phyloP scores from a whole-genome alignment of 345 rosid species.

The Fremontodendron californicum region DNA sequence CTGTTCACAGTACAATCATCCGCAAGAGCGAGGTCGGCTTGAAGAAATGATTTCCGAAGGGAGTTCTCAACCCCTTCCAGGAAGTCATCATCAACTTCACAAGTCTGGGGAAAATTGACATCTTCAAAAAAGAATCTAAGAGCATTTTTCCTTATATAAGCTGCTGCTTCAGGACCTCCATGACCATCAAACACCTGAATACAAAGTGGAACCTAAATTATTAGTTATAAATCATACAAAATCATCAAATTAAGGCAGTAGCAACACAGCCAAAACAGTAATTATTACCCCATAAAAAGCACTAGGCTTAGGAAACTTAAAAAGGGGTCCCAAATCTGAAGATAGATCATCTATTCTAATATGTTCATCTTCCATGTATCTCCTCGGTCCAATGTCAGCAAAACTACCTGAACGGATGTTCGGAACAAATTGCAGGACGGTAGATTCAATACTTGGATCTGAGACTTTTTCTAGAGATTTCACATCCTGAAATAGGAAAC shows the following conservation, averaged over 20 bases:
- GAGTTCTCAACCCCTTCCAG: slow-evolving; percentile 50
- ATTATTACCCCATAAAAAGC: slow-evolving; percentile 60
- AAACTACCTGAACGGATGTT: slow-evolving; percentile 61
- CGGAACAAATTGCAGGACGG: slow-evolving; percentile 39
- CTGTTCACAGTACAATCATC: slow-evolving; percentile 54
- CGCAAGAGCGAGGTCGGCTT: slow-evolving; percentile 66
- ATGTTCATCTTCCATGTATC: slow-evolving; percentile 71
- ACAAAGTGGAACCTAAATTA: neutral
- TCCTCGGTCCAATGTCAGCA: slow-evolving; percentile 55
- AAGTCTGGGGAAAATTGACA: slow-evolving; percentile 49
- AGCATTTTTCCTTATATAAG: slow-evolving; percentile 45
- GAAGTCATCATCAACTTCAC: slow-evolving; percentile 40
- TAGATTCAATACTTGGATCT: slow-evolving; percentile 32
- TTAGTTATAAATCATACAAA: slow-evolving; percentile 9
- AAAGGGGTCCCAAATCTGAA: slow-evolving; percentile 37
- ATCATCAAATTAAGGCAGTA: slow-evolving; percentile 11
- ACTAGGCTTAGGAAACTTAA: slow-evolving; percentile 51
- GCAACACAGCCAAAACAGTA: slow-evolving; percentile 4
- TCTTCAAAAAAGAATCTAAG: slow-evolving; percentile 53
- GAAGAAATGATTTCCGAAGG: slow-evolving; percentile 54
- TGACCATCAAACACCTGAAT: slow-evolving; percentile 83
- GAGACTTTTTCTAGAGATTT: slow-evolving; percentile 24
- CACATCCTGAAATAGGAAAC: slow-evolving; percentile 35
- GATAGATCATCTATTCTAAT: slow-evolving; percentile 56
- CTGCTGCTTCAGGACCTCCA: slow-evolving; percentile 85